A percentile compares a stretch with the other conserved stretches of the same genome.
Evolutionary conservation across 1,284 basidiomycete species (phyloP).

Genomic region (Ganoderma multipileum): DNA sequence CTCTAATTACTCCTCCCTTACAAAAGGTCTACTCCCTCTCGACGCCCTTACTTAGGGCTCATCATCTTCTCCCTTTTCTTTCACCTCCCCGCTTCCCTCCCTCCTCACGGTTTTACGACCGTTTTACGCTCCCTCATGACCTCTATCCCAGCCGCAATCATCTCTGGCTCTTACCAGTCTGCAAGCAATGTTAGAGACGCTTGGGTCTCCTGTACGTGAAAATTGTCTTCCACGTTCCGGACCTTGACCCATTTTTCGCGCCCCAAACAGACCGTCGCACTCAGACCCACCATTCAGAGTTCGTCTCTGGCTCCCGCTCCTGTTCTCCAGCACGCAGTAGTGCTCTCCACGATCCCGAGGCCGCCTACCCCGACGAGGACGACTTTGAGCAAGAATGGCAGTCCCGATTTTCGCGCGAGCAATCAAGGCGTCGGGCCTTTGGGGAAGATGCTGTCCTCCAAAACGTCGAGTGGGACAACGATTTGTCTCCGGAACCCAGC

Average conservation of each 20-base stretch:
- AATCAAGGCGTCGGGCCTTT: slow-evolving; percentile 32
- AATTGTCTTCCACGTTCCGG: slow-evolving; percentile 40
- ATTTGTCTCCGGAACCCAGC: slow-evolving; percentile 35
- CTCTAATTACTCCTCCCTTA: slow-evolving; percentile 1
- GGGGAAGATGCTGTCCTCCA: slow-evolving; percentile 42
- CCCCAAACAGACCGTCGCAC: slow-evolving; percentile 61
- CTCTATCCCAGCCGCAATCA: slow-evolving; percentile 51
- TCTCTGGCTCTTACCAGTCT: slow-evolving; percentile 52
- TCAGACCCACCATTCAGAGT: slow-evolving; percentile 66
- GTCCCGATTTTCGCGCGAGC: slow-evolving; percentile 22
- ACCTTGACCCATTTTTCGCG: background rate
- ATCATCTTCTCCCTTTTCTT: slow-evolving; percentile 4
- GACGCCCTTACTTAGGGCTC: background rate
- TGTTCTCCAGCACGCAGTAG: slow-evolving; percentile 44
- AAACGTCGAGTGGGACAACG: slow-evolving; percentile 56
- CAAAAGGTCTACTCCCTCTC: background rate
- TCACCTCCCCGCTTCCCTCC: background rate
- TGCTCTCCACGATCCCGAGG: slow-evolving; percentile 42
- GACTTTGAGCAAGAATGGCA: slow-evolving; percentile 32
- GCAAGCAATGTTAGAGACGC: slow-evolving; percentile 62
- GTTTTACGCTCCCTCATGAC: slow-evolving; percentile 42
- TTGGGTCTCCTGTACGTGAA: slow-evolving; percentile 51
- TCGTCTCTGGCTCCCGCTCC: slow-evolving; percentile 57
- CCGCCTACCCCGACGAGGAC: slow-evolving; percentile 44
- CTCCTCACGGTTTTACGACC: slow-evolving; percentile 26